Evolutionary conservation across 1,284 basidiomycete species (phyloP).

Genomic region (Boletus calvinii): DNA sequence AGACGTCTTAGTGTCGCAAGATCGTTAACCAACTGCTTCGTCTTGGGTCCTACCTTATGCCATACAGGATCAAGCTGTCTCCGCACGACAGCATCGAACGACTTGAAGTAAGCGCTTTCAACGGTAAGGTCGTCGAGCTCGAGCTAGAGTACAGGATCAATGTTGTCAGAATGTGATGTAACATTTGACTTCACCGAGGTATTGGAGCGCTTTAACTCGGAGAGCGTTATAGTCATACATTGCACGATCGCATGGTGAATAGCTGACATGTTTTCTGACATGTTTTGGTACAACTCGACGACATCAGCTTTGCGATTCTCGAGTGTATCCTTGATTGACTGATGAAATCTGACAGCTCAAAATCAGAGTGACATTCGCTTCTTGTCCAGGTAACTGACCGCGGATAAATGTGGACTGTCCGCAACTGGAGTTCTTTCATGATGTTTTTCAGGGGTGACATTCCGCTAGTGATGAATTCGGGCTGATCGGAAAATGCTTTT

Average conservation of each 20-base stretch:
- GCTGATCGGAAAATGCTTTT: slow-evolving; percentile 96
- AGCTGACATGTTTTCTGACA: slow-evolving; percentile 85
- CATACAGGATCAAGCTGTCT: slow-evolving; percentile 91
- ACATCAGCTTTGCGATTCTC: slow-evolving; percentile 87
- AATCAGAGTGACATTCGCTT: background rate
- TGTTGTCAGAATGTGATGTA: background rate
- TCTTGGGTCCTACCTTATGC: slow-evolving; percentile 93
- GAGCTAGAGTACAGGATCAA: slow-evolving; percentile 50
- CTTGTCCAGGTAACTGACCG: slow-evolving; percentile 47
- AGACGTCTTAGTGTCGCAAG: slow-evolving; percentile 84
- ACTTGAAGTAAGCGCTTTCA: slow-evolving; percentile 92
- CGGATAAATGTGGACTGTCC: slow-evolving; percentile 89
- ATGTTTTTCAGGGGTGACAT: slow-evolving; percentile 90
- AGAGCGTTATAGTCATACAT: slow-evolving; percentile 90
- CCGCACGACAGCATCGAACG: slow-evolving; percentile 89
- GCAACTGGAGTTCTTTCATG: slow-evolving; percentile 89
- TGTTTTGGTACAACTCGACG: slow-evolving; percentile 85
- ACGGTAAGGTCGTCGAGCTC: slow-evolving; percentile 93
- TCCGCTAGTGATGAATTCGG: slow-evolving; percentile 91
- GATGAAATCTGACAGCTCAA: slow-evolving; percentile 71
- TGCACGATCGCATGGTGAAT: slow-evolving; percentile 94
- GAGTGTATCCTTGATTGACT: slow-evolving; percentile 77
- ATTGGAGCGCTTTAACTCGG: slow-evolving; percentile 89
- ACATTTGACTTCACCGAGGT: slow-evolving; percentile 47
- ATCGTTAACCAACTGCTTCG: slow-evolving; percentile 90